Evolutionary conservation across 768 basidiomycete genomes (phyloP).

Genomic region (Suillus spraguei): DNA sequence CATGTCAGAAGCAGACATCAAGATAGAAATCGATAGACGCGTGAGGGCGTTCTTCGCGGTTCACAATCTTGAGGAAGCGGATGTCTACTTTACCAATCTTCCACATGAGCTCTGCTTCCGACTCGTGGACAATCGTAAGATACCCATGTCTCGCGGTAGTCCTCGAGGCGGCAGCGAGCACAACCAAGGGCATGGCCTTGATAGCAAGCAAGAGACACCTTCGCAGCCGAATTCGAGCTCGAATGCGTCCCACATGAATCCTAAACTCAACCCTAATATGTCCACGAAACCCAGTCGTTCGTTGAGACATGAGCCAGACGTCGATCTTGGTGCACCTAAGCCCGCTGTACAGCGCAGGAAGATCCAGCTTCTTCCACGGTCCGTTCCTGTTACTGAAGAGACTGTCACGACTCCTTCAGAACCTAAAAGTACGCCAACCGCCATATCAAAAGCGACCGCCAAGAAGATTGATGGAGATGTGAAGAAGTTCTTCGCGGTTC

Average conservation of each 20-base stretch:
- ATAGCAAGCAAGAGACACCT: slow-evolving; percentile 70
- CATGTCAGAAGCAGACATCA: slow-evolving; percentile 70
- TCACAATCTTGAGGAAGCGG: slow-evolving; percentile 85
- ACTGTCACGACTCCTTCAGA: slow-evolving; percentile 49
- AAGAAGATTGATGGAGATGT: slow-evolving; percentile 78
- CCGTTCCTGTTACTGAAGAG: slow-evolving; percentile 60
- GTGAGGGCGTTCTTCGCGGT: slow-evolving; percentile 85
- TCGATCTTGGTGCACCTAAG: slow-evolving; percentile 46
- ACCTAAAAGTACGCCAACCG: slow-evolving; percentile 38
- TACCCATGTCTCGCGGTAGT: slow-evolving; percentile 87
- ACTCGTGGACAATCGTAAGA: slow-evolving; percentile 70
- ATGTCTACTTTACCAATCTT: slow-evolving; percentile 82
- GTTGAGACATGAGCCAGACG: slow-evolving; percentile 8
- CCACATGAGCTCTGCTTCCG: slow-evolving; percentile 61
- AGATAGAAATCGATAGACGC: slow-evolving; percentile 79
- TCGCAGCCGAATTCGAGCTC: slow-evolving; percentile 75
- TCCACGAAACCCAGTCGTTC: slow-evolving; percentile 54
- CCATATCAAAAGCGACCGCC: slow-evolving; percentile 69
- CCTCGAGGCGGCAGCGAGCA: slow-evolving; percentile 88
- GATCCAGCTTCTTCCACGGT: slow-evolving; percentile 77
- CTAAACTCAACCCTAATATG: slow-evolving; percentile 56
- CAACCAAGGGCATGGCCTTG: slow-evolving; percentile 63
- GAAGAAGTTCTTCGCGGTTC: slow-evolving; percentile 86
- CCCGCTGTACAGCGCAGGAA: slow-evolving; percentile 59
- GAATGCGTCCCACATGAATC: slow-evolving; percentile 84